Conservation (phyloP, 495 filamentous ascomycete genomes). For the Evansstolkia leycettana region DNA sequence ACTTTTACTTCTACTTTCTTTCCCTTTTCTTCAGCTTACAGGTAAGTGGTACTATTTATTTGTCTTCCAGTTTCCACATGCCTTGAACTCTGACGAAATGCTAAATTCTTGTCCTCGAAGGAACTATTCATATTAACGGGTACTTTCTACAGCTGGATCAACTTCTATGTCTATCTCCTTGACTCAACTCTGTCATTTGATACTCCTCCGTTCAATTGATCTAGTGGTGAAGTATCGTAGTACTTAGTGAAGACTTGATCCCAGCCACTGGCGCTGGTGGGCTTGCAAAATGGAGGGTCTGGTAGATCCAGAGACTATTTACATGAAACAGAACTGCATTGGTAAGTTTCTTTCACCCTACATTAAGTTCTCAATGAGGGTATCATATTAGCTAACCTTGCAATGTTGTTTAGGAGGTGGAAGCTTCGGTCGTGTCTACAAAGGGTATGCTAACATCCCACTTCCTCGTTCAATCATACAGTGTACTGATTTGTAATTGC, state of each 20-base stretch:
- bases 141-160: no score
- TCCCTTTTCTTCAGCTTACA: no score
- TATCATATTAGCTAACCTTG: neutral
- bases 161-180: no score
- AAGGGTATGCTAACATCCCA: constrained; percentile 48
- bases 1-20: no score
- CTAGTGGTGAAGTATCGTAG: no score
- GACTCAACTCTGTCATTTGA: no score
- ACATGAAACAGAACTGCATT: constrained; percentile 90
- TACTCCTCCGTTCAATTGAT: no score
- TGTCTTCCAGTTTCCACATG: no score
- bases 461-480: constrained; percentile 12
- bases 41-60: no score
- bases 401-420: constrained; percentile 46
- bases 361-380: neutral
- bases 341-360: constrained; percentile 38
- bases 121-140: no score
- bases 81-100: no score
- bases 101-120: no score
- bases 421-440: constrained; percentile 93
- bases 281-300: constrained; percentile 24
- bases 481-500: neutral
- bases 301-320: constrained; percentile 75
- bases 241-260: constrained; percentile 2
- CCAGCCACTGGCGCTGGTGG: neutral